Base-by-base conservation (phyloP, 768 basidiomycete species). In the Tulasnella sp. region DNA sequence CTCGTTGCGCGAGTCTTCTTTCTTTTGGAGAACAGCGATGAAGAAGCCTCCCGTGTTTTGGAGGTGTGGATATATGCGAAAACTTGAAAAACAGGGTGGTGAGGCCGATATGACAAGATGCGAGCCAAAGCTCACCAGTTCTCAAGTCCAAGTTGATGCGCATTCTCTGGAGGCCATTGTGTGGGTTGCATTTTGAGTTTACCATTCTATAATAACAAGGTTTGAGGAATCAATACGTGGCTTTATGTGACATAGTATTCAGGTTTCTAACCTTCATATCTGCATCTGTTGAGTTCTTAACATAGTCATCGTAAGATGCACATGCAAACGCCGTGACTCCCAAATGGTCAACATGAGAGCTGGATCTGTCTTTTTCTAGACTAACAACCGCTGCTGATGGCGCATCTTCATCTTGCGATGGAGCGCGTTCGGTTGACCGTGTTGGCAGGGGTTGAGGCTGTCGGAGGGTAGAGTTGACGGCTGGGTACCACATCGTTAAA, bases 1-100 rank as follows among this genome's bases (percentile, higher is more conserved):
- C 1, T 34, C 44, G 19, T 12, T 21, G 27, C 2, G 21, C 34
- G 24, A 29, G 46, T 59, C 34, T 38, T 38, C 34, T 15, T 15
- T 38, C 34, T 49, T 62, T 10, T 30, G 53, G 2, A 62, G 45
- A 22, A 61, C 55, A 10, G 92, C 92, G n/a, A 99, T 83, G 68
- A 96, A 99, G 73, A 99, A 99, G 0, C 92, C 96, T 2, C 96
- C 96, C 0, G 92, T 90, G 67, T 99, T 88, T 70, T 98, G 96
- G 8, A 96, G 73, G 68, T 98, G 93, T 1, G 96, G 93, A 67
- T 94, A 88, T 63, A 98, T 81, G 41, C 96, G 80, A 70, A 97
- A 72, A 65, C 92, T 96, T 34, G n/a, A n/a, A n/a, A n/a, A n/a
- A n/a, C 21, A 12, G 38, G 5, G 25, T 25, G n/a, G n/a, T n/a